A percentile compares a stretch with the other conserved stretches of the same genome.
phyloP scores from a whole-genome alignment of 78 protist species.

The Paulinella micropora region DNA sequence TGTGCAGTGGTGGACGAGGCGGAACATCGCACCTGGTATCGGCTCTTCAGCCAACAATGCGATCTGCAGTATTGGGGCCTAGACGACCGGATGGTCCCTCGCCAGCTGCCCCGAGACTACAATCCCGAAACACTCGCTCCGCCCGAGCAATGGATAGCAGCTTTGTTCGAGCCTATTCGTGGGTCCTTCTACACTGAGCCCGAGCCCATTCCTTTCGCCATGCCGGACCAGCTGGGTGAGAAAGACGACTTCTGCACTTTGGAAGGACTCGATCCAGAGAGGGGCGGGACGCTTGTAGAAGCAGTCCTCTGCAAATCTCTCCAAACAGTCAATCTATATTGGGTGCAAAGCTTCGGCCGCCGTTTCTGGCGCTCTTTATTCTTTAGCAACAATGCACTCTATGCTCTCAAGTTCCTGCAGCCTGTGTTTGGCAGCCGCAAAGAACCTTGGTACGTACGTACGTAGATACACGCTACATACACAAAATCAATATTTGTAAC shows the following conservation, averaged over 20 bases:
- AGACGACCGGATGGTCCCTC: too few relatives aligned
- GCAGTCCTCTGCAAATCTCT: neutral
- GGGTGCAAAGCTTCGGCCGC: constrained; percentile 27
- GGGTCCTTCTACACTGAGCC: neutral
- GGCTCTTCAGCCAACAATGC: neutral
- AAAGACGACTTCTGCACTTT: too few relatives aligned
- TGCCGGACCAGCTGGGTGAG: constrained; percentile 9
- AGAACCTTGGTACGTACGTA: too few relatives aligned
- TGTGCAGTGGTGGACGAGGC: neutral
- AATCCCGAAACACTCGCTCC: constrained; percentile 5
- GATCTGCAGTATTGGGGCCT: neutral
- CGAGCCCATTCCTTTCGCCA: neutral
- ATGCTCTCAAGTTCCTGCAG: neutral
- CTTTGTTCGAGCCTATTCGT: constrained; percentile 17
- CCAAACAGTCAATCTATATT: constrained; percentile 6
- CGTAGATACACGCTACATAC: too few relatives aligned
- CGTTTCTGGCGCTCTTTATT: constrained; percentile 28
- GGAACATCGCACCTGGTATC: neutral
- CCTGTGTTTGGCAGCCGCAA: too few relatives aligned
- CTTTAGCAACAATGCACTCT: constrained; percentile 16
- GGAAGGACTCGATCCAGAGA: neutral
- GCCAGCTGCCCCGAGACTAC: constrained; percentile 17
- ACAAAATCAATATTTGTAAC: too few relatives aligned
- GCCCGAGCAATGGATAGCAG: constrained; percentile 11
- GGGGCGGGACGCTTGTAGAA: neutral